Evolutionary conservation across 2,329 filamentous ascomycete species (phyloP).

Genomic region (Canariomyces notabilis): DNA sequence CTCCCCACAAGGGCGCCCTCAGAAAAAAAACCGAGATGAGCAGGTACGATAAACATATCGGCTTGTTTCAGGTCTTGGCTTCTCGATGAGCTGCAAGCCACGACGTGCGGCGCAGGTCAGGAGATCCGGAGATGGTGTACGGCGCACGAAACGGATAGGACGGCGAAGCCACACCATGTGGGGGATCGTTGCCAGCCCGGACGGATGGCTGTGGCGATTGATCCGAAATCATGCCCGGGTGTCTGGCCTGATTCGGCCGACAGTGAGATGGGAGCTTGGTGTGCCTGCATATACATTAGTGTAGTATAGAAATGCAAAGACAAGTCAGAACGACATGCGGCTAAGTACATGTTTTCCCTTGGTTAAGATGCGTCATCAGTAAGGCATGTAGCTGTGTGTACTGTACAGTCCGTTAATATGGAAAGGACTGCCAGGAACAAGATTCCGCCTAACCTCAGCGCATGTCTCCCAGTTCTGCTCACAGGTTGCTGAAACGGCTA

Average conservation of each 20-base stretch:
- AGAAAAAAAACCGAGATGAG: no score
- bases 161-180: conserved; percentile 9
- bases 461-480: no score
- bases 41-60: conserved; percentile 10
- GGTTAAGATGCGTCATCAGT: neutral
- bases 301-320: no score
- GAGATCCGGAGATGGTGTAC: conserved; percentile 5
- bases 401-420: neutral
- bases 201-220: conserved; percentile 19
- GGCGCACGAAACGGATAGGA: neutral
- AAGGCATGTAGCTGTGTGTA: neutral
- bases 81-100: conserved; percentile 15
- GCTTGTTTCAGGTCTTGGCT: conserved; percentile 9
- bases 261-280: conserved; percentile 5
- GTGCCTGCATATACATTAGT: conserved; percentile 16
- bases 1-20: no score
- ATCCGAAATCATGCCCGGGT: conserved; percentile 18
- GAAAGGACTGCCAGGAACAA: neutral
- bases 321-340: neutral
- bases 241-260: conserved; percentile 15
- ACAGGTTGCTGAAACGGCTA: conserved; percentile 11
- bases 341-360: neutral
- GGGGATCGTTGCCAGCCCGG: conserved; percentile 10
- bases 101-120: conserved; percentile 5
- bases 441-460: no score